Conservation (phyloP, 2,329 filamentous ascomycete species). For the Pseudocercospora vitis region DNA sequence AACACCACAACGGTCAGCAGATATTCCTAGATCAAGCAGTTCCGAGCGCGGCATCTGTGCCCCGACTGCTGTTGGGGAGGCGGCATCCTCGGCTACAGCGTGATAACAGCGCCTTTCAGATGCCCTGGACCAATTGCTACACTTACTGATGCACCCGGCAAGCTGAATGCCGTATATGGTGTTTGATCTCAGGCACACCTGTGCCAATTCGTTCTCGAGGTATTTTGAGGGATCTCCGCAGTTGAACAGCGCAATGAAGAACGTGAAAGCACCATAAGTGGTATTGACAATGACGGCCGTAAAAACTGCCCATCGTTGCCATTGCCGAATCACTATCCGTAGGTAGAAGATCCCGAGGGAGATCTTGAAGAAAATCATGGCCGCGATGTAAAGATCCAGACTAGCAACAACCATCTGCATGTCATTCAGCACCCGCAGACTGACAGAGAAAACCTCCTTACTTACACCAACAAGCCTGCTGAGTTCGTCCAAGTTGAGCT, state of each 20-base stretch:
- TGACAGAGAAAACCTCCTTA: no score
- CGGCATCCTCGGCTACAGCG: no score
- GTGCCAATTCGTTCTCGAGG: conserved; percentile 22
- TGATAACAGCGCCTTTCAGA: no score
- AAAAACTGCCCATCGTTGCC: conserved; percentile 39
- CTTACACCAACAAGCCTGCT: conserved; percentile 14
- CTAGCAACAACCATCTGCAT: conserved; percentile 33
- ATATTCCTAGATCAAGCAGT: no score
- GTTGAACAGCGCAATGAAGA: conserved; percentile 36
- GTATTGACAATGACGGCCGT: conserved; percentile 32
- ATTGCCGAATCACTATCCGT: conserved; percentile 43
- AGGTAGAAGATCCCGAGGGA: conserved; percentile 49
- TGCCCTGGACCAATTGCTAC: no score
- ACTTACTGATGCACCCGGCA: conserved; percentile 29
- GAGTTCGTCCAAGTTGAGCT: conserved; percentile 8
- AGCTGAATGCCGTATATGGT: conserved; percentile 27
- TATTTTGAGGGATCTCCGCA: conserved; percentile 34
- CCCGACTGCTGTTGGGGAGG: no score
- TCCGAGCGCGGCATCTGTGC: no score
- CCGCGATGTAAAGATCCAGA: conserved; percentile 43
- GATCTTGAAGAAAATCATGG: conserved; percentile 46
- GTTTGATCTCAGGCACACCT: conserved; percentile 24
- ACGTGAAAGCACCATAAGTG: conserved; percentile 40
- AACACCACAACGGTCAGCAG: no score
- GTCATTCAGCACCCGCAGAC: no score